phyloP scores from a whole-genome alignment of 306 rosid genomes.

The Cicer yamashitae region DNA sequence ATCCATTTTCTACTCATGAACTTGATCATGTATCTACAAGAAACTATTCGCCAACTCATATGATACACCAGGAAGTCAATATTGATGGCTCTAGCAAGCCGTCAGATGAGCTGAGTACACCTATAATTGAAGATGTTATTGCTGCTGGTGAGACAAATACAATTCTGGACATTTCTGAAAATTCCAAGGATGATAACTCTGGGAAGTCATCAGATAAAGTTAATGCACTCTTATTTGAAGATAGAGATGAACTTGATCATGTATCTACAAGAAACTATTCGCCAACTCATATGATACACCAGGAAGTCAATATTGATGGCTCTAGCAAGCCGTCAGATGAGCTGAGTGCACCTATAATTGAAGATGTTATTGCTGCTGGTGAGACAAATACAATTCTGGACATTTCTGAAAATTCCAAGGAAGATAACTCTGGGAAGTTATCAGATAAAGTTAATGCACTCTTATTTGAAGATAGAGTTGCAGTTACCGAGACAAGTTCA shows the following conservation, averaged over 20 bases:
- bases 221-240: not conserved
- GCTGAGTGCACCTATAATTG: conserved; percentile 40
- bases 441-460: conserved; percentile 42
- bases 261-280: conserved; percentile 47
- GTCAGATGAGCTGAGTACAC: conserved; percentile 43
- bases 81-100: conserved; percentile 48
- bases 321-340: conserved; percentile 47
- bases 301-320: conserved; percentile 47
- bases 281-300: conserved; percentile 16
- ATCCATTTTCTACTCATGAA: conserved; percentile 70
- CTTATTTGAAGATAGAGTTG: conserved; percentile 37
- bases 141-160: conserved; percentile 40
- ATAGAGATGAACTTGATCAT: conserved; percentile 45
- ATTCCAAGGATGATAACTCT: conserved; percentile 39
- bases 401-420: conserved; percentile 41
- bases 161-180: conserved; percentile 40
- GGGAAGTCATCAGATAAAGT: conserved; percentile 37
- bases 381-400: conserved; percentile 29
- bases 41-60: conserved; percentile 42
- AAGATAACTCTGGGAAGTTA: conserved; percentile 38
- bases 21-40: conserved; percentile 46
- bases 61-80: conserved; percentile 37
- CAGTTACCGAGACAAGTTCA: conserved; percentile 36
- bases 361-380: conserved; percentile 40
- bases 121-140: conserved; percentile 36